phyloP scores from a whole-genome alignment of 306 rosid genomes.

The Herpetospermum pedunculosum region DNA sequence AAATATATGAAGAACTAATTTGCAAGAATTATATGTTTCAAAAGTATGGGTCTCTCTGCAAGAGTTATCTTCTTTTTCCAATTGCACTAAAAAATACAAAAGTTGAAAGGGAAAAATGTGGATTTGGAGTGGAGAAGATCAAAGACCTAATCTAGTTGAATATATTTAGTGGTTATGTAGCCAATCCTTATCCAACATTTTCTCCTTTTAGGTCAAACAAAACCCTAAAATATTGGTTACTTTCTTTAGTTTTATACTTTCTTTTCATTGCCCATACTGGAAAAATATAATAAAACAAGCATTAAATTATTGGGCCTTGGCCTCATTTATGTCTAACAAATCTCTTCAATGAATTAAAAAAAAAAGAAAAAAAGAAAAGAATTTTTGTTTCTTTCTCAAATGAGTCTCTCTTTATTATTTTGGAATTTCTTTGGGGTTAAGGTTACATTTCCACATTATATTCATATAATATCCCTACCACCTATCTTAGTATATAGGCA shows the following conservation, averaged over 20 bases:
- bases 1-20: not conserved
- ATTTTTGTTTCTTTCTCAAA: not conserved
- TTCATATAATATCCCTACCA: not conserved
- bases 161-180: slow-evolving; percentile 1
- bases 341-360: not conserved
- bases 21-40: not conserved
- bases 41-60: not conserved
- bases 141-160: not conserved
- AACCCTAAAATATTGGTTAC: not conserved
- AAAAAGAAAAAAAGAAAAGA: too few species aligned
- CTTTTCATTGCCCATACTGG: not conserved
- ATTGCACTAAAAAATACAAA: too few species aligned
- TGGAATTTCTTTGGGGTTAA: not conserved
- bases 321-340: not conserved
- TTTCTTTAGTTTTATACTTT: not conserved
- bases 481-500: not conserved
- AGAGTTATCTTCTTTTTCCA: too few species aligned
- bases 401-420: not conserved
- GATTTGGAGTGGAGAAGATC: not conserved
- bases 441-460: not conserved
- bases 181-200: not conserved
- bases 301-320: not conserved
- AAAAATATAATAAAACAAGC: not conserved
- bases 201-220: not conserved
- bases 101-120: not conserved